Base-by-base conservation (phyloP, 345 rosid species). In the Lumnitzera racemosa region DNA sequence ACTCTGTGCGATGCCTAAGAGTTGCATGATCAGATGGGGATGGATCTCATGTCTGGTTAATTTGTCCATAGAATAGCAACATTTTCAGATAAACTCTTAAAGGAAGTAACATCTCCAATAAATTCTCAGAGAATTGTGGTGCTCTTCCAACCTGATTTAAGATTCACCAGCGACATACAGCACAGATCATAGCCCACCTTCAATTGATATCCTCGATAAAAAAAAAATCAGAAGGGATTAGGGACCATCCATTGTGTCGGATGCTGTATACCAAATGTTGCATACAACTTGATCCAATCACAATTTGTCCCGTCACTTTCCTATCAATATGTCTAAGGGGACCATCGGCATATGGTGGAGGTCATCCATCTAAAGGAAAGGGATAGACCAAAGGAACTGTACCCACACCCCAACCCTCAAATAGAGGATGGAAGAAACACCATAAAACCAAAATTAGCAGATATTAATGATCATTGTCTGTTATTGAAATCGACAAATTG, bases 201-300 rank as follows among this genome's bases (percentile, higher is more conserved):
- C 43, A 36, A 36, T 6, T 36, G 9, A 36, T 36, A 29, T 49
- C 36, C 53, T 16, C 12, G 46, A 41, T 20, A 20, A 20, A 20
- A 46, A 46, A 52, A 52, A 62, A 11, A 62, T 52, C 65, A n/a
- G 61, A 7, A 24, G 62, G 16, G 61, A 47, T 51, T 11, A 23
- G 73, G 83, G 76, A 74, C 78, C 77, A 70, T 65, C 46, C 63
- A 8, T 50, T n/a, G 14, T 70, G 80, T 67, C 64, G 63, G 70
- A 36, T 16, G 61, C 36, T 47, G 43, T 53, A 53, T 53, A 59
- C 67, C 72, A 57, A 67, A 62, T 54, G 61, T 72, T 58, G 27
- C 52, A 57, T 57, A 5, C 67, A 53, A 49, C 58, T 67, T 60
- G 71, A 53, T 70, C 56, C 43, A 41, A 61, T 29, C 53, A 64